A percentile compares a stretch with the other conserved stretches of the same genome.
phyloP scores from a whole-genome alignment of 2,329 filamentous ascomycete genomes.

The Aspergillus fumigatiaffinis region DNA sequence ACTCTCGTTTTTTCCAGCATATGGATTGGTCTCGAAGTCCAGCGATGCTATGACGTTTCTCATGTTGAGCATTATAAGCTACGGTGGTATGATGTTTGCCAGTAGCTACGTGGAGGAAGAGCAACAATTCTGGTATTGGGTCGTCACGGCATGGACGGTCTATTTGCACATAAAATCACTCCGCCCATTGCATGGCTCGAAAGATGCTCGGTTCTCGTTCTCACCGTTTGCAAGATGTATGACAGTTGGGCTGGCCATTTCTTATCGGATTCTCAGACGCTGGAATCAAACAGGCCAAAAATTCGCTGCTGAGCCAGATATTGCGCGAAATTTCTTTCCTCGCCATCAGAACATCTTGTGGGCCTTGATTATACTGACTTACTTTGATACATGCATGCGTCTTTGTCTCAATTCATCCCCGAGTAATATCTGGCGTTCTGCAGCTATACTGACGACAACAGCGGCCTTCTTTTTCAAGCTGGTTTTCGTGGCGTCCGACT shows the following conservation, averaged over 20 bases:
- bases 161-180: slow-evolving; percentile 43
- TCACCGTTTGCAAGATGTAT: slow-evolving; percentile 11
- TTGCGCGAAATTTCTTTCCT: slow-evolving; percentile 68
- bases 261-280: slow-evolving; percentile 64
- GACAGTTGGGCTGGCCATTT: slow-evolving; percentile 51
- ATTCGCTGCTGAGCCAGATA: slow-evolving; percentile 83
- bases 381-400: slow-evolving; percentile 55
- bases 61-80: slow-evolving; percentile 54
- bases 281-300: slow-evolving; percentile 99
- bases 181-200: not conserved
- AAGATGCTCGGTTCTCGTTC: not conserved
- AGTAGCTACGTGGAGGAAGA: slow-evolving; percentile 98
- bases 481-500: slow-evolving; percentile 80
- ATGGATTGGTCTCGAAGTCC: slow-evolving; percentile 27
- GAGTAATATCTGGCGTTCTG: slow-evolving; percentile 19
- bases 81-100: slow-evolving; percentile 92
- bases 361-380: slow-evolving; percentile 66
- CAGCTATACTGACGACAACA: slow-evolving; percentile 43
- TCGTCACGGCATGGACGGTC: slow-evolving; percentile 50
- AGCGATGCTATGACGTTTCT: slow-evolving; percentile 38
- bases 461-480: slow-evolving; percentile 80
- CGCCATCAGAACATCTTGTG: slow-evolving; percentile 67
- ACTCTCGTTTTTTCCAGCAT: slow-evolving; percentile 28
- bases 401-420: slow-evolving; percentile 33
- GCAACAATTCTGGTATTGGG: slow-evolving; percentile 98